These are phyloP conservation scores for Cercospora sesami DNA, from an alignment of 2,329 filamentous ascomycete genomes.

Conservation along the genomic window DNA sequence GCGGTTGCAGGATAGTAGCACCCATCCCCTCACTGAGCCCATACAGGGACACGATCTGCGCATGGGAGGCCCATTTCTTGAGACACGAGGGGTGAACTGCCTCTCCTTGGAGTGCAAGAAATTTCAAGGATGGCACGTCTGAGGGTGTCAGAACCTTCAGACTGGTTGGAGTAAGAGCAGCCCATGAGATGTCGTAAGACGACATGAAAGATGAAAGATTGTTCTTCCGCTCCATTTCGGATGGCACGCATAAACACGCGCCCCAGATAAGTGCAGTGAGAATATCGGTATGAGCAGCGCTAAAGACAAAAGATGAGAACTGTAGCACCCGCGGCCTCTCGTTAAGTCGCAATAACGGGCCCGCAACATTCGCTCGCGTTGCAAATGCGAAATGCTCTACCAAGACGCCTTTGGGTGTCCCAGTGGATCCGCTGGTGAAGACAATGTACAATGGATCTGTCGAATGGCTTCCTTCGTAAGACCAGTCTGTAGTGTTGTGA, in stretches of 20 bases:
- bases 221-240: background rate
- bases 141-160: background rate
- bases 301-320: background rate
- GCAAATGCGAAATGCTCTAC: background rate
- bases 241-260: background rate
- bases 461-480: background rate
- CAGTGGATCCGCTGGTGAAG: background rate
- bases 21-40: background rate
- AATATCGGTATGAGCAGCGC: background rate
- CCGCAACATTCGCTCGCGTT: background rate
- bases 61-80: background rate
- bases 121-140: background rate
- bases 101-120: background rate
- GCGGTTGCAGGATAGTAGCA: background rate
- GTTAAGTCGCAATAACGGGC: background rate
- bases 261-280: background rate
- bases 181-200: background rate
- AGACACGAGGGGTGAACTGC: background rate
- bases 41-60: background rate
- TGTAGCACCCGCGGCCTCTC: background rate
- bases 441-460: background rate
- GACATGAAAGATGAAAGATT: background rate
- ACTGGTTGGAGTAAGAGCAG: background rate
- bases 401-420: background rate
- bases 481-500: background rate